Evolutionary conservation across 768 basidiomycete species (phyloP), one percentile per base, ranked within the genome.

Genomic region (Agrocybe praecox): DNA sequence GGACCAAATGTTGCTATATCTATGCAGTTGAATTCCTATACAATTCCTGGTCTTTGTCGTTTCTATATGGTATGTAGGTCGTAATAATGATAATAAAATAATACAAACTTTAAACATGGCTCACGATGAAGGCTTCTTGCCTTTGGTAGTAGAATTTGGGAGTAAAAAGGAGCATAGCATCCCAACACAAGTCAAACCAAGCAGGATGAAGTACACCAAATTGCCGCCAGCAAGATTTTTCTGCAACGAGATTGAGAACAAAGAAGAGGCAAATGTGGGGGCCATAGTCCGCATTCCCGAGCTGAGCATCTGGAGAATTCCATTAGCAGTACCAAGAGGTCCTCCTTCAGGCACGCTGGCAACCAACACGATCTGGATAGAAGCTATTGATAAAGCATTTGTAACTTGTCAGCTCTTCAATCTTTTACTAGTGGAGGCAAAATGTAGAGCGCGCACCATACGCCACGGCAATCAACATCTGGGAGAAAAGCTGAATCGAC

Each of bases 211-310:
- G 61, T 76, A 80, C 1, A 77, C 76, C 57, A 80, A 64, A 50
- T 78, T 73, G 1, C 84, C 84, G 0, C 80, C 79, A 1, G 74
- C 64, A 36, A 83, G 68, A 40, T 78, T 71, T 36, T 64, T 65
- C 55, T 83, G 69, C 9, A 80, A 48, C 0, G 84, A 84, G 0
- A 83, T 59, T 0, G 87, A 80, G 60, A 84, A 87, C 15, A 87
- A 67, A 1, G 86, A 85, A 2, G 83, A 79, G 6, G 85, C 77
- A 19, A 79, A 61, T 11, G 81, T 74, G 0, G 86, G 86, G 1
- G 81, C 82, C 9, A 86, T 63, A 0, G 83, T 73, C 32, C 85
- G 75, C 60, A 79, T 72, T 3, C 75, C 68, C 0, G 80, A 82
- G 2, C 75, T 73, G 6, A 78, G 65, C 65, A 83, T 81, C 65